These are phyloP conservation scores for Babesia bovis DNA, from an alignment of 169 alveolate genomes.

Conservation along the genomic window DNA sequence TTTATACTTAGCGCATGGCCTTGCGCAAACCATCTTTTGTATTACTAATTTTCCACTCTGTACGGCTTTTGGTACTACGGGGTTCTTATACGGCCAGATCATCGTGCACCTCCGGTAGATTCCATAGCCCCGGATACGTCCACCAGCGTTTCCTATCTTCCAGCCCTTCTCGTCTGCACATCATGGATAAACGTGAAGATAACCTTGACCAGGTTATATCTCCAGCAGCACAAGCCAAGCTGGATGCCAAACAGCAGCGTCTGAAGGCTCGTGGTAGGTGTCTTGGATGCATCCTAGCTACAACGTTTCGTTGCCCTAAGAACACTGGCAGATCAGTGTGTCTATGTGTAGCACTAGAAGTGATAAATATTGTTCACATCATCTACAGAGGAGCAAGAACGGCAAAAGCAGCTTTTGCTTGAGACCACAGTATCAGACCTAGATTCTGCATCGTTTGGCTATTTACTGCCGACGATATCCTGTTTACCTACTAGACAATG, in stretches of 20 bases:
- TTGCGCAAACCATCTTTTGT: conserved; percentile 1
- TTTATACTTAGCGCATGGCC: conserved; percentile 24
- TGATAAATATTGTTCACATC: not conserved
- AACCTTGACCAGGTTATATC: conserved; percentile 3
- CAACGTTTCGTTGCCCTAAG: too few species aligned
- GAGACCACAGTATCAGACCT: conserved; percentile 44
- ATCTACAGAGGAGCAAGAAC: conserved; percentile 41
- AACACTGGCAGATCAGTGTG: not conserved
- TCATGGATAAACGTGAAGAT: conserved; percentile 25
- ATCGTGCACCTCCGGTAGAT: not conserved
- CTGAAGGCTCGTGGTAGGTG: conserved; percentile 43
- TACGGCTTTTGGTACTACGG: conserved; percentile 9
- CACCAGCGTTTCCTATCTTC: not conserved
- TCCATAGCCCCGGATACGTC: conserved; percentile 6
- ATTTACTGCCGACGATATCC: conserved; percentile 5
- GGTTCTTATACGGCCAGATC: not conserved
- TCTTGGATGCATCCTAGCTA: not conserved
- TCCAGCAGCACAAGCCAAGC: conserved; percentile 13
- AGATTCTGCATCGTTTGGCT: conserved; percentile 38
- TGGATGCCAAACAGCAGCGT: conserved; percentile 35
- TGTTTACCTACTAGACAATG: conserved; percentile 15
- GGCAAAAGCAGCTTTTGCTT: conserved; percentile 23
- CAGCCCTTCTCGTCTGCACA: not conserved
- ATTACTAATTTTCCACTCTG: conserved; percentile 21
- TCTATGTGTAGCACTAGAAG: too few species aligned